Evolutionary conservation across 129 eudicot species (phyloP), one percentile per base, ranked within the genome.

Genomic region (Heracleum sosnowskyi): DNA sequence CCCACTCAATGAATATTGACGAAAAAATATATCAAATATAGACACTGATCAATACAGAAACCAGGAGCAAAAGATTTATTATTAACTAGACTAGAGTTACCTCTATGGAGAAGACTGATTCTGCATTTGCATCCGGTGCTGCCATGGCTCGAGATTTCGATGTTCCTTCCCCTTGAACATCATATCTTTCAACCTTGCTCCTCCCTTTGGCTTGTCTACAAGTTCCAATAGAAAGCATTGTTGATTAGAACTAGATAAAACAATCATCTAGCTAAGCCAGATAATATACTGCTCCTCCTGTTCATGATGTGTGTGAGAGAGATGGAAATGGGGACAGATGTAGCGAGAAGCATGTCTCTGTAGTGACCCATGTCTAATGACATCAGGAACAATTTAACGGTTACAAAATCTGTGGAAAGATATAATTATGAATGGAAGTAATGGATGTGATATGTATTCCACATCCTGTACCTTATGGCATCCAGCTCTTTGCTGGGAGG

Each of bases 401-500:
- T 3, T 62, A 26, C 17, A 62, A 20, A 11, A 11, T 9, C 4
- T 11, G 69, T 28, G 15, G 5, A 41, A 8, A 60, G 4, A 26
- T 1, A 11, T 62, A 26, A 26, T 24, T 26, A 33, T n/a, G 31
- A 1, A 28, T 16, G 40, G 73, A 33, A 68, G 37, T 66, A 66
- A 13, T 31, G 20, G 18, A 66, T 36, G 11, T 76, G 69, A 15
- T 29, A 36, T 5, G 36, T 11, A 55, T 7, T 77, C 39, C 35
- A 41, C 22, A 66, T 39, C 41, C 4, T 34, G 26, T 55, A 93
- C 98, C 97, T 93, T 78, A 91, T 79, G 84, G 97, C 88, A 88
- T 93, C 97, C 53, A 91, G 81, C 87, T 89, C 98, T 74, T 91
- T 93, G 82, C 97, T 93, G 8, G 98, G 97, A 79, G 96, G 97